Evolutionary conservation across 1,284 basidiomycete genomes (phyloP), one percentile per base, ranked within the genome.

Genomic region (Cutaneotrichosporon sp.): DNA sequence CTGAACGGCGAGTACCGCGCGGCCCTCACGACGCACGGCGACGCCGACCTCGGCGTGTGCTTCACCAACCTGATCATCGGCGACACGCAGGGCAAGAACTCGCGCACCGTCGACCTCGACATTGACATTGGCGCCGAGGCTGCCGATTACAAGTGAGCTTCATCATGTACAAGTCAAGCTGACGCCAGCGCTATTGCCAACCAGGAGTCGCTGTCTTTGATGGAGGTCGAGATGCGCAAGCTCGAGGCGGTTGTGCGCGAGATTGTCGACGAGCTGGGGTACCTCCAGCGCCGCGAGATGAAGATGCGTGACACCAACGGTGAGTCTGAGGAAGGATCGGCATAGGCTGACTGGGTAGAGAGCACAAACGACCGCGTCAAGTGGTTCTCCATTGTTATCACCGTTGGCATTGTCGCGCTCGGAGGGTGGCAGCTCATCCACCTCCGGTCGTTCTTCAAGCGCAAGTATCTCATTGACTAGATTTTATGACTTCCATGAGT

Each of bases 151-250:
- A 98, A 98, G 92, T 94, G 76, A 71, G 56, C 21, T 2, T 70
- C 34, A 26, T 21, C 49, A 21, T 10, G 4, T 5, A 18, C 7
- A 4, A 47, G n/a, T 4, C 18, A 60, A 21, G 58, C 60, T 56
- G 47, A 62, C 58, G 3, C 11, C 74, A 95, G 92, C 75, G 96
- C 96, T 22, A 99, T 99, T 77, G 96, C 97, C 7, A 98, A 97
- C 82, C 95, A 97, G 80, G 96, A 99, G 80, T 95, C 92, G 0
- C 84, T 99, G 0, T 97, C 93, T 2, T 91, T 91, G 0, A 86
- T 99, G 47, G 97, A 99, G 81, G 95, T 93, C 0, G 96, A 99
- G 81, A 97, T 99, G 92, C 86, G 95, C 42, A 99, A 99, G 77
- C 84, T 99, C 10, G 96, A 99, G 79, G 93, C 91, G 0, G 82